These are phyloP conservation scores for Dendrocalamus latiflorus DNA, from an alignment of 202 grass and related monocot species.

Conservation along the genomic window DNA sequence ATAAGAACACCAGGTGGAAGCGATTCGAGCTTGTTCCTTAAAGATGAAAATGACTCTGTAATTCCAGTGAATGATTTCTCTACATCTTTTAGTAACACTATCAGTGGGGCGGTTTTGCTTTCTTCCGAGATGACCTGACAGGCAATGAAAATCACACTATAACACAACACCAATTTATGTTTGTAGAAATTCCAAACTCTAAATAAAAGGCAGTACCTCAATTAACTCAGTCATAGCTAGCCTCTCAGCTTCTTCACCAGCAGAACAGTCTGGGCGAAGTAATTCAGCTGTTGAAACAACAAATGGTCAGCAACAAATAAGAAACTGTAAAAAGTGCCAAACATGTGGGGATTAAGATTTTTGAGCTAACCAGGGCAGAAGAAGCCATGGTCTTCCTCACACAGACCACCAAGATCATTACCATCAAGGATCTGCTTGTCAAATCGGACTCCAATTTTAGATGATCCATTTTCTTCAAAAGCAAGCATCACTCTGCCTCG, in stretches of 20 bases:
- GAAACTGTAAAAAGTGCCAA: slow-evolving; percentile 12
- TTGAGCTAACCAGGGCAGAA: slow-evolving; percentile 80
- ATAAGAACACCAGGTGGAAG: no score
- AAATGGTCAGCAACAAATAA: slow-evolving; percentile 29
- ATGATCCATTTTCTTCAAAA: slow-evolving; percentile 95
- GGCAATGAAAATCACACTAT: no score
- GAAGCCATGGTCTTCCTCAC: slow-evolving; percentile 97
- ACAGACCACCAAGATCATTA: slow-evolving; percentile 95
- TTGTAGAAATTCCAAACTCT: no score
- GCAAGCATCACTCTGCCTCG: slow-evolving; percentile 91
- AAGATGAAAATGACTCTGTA: no score
- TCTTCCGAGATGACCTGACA: no score
- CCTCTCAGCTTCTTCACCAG: slow-evolving; percentile 70
- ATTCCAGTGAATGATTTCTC: no score
- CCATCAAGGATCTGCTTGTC: slow-evolving; percentile 92
- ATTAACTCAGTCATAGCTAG: no score
- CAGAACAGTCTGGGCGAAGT: slow-evolving; percentile 60
- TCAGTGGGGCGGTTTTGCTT: no score
- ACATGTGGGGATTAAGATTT: slow-evolving; percentile 11
- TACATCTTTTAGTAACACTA: no score
- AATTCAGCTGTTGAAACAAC: slow-evolving; percentile 60
- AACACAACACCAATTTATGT: no score
- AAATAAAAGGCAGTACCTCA: no score
- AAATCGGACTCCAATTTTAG: slow-evolving; percentile 94
- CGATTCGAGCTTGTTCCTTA: no score